Evolutionary conservation across 768 basidiomycete genomes (phyloP).

Genomic region (Daedaleopsis nitida): DNA sequence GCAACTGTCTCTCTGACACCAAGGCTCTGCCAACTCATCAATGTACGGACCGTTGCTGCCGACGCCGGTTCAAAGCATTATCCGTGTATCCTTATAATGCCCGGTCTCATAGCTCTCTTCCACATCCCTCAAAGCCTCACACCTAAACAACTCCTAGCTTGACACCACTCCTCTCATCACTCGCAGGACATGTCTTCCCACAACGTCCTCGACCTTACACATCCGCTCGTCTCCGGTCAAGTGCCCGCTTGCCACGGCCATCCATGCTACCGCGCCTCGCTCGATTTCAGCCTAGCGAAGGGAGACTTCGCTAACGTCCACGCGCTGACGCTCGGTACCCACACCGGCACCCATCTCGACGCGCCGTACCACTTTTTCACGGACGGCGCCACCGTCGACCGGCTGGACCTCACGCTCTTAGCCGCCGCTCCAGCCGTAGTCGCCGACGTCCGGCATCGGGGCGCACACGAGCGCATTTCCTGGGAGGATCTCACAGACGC

Average conservation of each 20-base stretch:
- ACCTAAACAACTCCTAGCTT: no score
- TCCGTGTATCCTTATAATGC: no score
- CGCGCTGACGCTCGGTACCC: conserved; percentile 59
- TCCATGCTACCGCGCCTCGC: conserved; percentile 44
- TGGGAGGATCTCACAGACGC: conserved; percentile 54
- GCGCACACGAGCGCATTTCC: conserved; percentile 47
- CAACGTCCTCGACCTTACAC: conserved; percentile 55
- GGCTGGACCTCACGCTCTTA: conserved; percentile 55
- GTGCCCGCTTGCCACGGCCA: conserved; percentile 61
- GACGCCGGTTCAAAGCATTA: no score
- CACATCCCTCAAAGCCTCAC: no score
- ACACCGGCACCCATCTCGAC: conserved; percentile 81
- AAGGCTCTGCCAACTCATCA: no score
- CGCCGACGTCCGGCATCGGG: conserved; percentile 52
- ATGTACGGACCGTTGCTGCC: no score
- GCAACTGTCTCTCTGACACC: no score
- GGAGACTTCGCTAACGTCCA: conserved; percentile 54
- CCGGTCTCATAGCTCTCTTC: no score
- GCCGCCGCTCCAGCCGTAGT: conserved; percentile 54
- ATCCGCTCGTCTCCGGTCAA: conserved; percentile 42
- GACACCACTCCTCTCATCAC: no score
- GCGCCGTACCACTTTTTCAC: conserved; percentile 73
- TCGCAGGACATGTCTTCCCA: neutral
- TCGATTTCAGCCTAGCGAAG: conserved; percentile 40
- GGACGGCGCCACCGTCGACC: conserved; percentile 57